These are phyloP conservation scores for Pezicula rhizophila DNA, from an alignment of 2,329 filamentous ascomycete genomes.

Conservation along the genomic window DNA sequence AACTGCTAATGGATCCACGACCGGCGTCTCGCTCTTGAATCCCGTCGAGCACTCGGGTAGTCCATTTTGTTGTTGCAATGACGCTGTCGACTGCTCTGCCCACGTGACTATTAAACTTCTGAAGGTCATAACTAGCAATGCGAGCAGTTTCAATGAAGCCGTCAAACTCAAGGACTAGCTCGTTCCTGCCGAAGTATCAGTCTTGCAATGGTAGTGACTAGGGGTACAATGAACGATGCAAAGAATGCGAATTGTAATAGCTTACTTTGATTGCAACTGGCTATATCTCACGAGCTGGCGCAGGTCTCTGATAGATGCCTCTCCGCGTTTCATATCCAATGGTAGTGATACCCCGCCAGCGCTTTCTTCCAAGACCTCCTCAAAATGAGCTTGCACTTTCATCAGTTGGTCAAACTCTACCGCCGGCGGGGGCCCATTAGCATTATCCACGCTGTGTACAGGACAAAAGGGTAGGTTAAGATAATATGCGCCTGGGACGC, in stretches of 20 bases:
- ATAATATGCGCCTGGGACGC: conserved; percentile 57
- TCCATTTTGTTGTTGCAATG: conserved; percentile 71
- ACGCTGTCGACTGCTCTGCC: conserved; percentile 69
- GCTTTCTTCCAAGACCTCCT: conserved; percentile 65
- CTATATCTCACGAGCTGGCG: conserved; percentile 67
- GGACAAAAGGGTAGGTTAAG: conserved; percentile 60
- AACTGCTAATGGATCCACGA: conserved; percentile 30
- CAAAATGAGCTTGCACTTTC: conserved; percentile 67
- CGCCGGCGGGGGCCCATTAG: conserved; percentile 19
- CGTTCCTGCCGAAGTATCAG: conserved; percentile 39
- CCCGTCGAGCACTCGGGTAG: conserved; percentile 42
- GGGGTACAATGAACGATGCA: conserved; percentile 1
- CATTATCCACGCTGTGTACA: conserved; percentile 15
- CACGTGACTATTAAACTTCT: conserved; percentile 71
- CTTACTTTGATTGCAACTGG: conserved; percentile 49
- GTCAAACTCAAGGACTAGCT: conserved; percentile 70
- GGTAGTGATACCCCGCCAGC: conserved; percentile 62
- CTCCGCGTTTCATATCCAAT: conserved; percentile 72
- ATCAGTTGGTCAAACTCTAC: conserved; percentile 70
- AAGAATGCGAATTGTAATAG: conserved; percentile 11
- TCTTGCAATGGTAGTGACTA: conserved; percentile 7
- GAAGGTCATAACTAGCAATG: conserved; percentile 59
- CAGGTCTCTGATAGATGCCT: conserved; percentile 68
- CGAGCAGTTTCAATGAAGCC: conserved; percentile 67
- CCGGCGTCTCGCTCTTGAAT: conserved; percentile 22